Conservation (phyloP, 495 filamentous ascomycete genomes). For the Aspergillus taichungensis region DNA sequence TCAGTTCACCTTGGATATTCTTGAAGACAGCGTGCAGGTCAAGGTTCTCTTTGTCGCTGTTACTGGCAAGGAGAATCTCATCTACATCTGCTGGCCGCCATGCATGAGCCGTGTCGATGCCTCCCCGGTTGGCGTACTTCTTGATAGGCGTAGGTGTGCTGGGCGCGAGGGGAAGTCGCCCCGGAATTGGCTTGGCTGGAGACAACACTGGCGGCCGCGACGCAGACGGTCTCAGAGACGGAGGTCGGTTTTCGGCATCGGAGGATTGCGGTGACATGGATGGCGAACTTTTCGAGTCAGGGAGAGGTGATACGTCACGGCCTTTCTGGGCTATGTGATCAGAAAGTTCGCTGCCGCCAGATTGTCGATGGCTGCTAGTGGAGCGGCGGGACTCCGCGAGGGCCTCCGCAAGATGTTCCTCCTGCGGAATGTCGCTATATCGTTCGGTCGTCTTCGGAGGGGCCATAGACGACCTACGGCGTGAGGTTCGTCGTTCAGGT, state of each 20-base stretch:
- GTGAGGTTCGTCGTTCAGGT: constrained; percentile 11
- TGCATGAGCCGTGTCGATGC: constrained; percentile 49
- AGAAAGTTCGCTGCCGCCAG: constrained; percentile 3
- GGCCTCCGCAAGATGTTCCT: constrained; percentile 29
- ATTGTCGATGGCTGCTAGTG: neutral
- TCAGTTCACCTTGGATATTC: constrained; percentile 49
- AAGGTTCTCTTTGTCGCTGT: constrained; percentile 49
- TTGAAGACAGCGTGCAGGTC: constrained; percentile 33
- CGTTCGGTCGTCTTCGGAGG: constrained; percentile 37
- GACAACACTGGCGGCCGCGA: constrained; percentile 25
- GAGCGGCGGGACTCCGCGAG: constrained; percentile 19
- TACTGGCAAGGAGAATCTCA: constrained; percentile 39
- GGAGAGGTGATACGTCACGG: constrained; percentile 25
- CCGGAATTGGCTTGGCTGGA: constrained; percentile 30
- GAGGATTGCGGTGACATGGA: constrained; percentile 66
- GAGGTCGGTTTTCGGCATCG: constrained; percentile 72
- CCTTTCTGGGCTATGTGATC: constrained; percentile 4
- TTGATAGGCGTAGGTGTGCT: constrained; percentile 64
- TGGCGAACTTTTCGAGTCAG: constrained; percentile 30
- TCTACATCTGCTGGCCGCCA: constrained; percentile 71
- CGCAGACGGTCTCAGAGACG: constrained; percentile 48
- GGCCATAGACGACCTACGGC: constrained; percentile 21
- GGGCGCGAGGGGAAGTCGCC: constrained; percentile 38
- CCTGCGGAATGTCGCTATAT: constrained; percentile 37
- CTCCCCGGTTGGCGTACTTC: constrained; percentile 46